Percentiles rank a stretch among this genome's conserved stretches.
phyloP scores from a whole-genome alignment of 177 flowering plant species.

The Vitis hybrid region DNA sequence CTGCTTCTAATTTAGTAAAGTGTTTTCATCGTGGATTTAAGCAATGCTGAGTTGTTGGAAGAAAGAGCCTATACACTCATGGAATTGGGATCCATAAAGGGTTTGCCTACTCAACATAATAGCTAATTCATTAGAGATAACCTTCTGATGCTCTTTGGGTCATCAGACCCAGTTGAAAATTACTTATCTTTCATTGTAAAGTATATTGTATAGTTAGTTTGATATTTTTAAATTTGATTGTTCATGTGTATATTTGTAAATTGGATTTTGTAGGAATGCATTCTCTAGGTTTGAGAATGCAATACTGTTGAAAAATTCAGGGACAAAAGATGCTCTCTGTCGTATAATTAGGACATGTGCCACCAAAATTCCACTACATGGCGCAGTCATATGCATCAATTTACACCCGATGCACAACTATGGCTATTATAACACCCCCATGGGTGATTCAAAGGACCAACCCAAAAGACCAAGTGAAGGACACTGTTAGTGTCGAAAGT shows the following conservation, averaged over 20 bases:
- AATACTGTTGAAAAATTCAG: conserved; percentile 55
- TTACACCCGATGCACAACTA: conserved; percentile 81
- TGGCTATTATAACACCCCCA: conserved; percentile 61
- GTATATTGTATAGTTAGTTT: conserved; percentile 45
- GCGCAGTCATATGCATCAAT: conserved; percentile 84
- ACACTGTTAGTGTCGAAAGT: conserved; percentile 89
- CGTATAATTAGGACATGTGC: conserved; percentile 87
- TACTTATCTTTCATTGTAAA: conserved; percentile 72
- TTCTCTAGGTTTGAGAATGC: conserved; percentile 80
- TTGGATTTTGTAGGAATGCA: conserved; percentile 50
- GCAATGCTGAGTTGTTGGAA: conserved; percentile 35
- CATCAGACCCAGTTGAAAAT: conserved; percentile 79
- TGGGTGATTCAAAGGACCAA: conserved; percentile 82
- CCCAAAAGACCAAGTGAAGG: conserved; percentile 85
- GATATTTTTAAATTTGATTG: not conserved
- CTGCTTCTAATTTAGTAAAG: not conserved
- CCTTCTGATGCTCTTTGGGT: conserved; percentile 81
- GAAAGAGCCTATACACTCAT: conserved; percentile 56
- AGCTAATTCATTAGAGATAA: conserved; percentile 90
- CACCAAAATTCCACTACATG: conserved; percentile 72
- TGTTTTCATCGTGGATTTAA: not conserved
- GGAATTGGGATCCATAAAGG: conserved; percentile 92
- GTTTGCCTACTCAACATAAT: conserved; percentile 64
- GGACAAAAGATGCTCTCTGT: conserved; percentile 75
- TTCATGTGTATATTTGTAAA: not conserved